phyloP scores from a whole-genome alignment of 1,284 basidiomycete genomes.

The Tilletia caries region DNA sequence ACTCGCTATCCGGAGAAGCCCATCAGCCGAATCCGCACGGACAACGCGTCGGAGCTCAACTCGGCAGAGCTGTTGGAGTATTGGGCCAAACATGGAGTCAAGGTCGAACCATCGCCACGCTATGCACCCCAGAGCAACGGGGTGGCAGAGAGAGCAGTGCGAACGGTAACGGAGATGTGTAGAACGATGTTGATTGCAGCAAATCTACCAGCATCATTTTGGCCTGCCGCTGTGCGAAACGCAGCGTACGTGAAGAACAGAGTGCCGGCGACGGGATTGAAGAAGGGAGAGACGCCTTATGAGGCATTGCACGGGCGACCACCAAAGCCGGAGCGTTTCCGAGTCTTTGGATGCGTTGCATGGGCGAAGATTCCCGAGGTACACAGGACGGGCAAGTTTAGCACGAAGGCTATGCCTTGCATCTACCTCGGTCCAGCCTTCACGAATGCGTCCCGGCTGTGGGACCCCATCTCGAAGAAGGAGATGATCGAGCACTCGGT shows the following conservation, averaged over 20 bases:
- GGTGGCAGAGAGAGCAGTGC: background rate
- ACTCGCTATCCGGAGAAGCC: background rate
- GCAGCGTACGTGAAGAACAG: background rate
- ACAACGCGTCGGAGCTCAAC: background rate
- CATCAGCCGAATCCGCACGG: background rate
- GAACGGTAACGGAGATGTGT: background rate
- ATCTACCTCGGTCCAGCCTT: background rate
- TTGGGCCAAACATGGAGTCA: background rate
- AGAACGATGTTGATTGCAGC: background rate
- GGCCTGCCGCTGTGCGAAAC: background rate
- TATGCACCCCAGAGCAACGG: conserved; percentile 10
- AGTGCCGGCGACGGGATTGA: background rate
- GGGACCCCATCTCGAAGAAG: background rate
- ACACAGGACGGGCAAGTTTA: background rate
- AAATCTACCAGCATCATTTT: background rate
- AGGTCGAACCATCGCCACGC: background rate
- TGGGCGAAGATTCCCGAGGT: background rate
- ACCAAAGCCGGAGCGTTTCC: background rate
- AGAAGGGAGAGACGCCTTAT: background rate
- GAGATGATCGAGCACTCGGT: background rate
- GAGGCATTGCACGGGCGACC: background rate
- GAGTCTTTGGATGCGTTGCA: background rate
- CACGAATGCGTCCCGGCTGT: background rate
- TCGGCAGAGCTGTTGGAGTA: background rate
- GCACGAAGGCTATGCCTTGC: background rate